Evolutionary conservation across 352 stramenopile genomes (phyloP), one percentile per base, ranked within the genome.

Genomic region (Phytophthora tentaculata): DNA sequence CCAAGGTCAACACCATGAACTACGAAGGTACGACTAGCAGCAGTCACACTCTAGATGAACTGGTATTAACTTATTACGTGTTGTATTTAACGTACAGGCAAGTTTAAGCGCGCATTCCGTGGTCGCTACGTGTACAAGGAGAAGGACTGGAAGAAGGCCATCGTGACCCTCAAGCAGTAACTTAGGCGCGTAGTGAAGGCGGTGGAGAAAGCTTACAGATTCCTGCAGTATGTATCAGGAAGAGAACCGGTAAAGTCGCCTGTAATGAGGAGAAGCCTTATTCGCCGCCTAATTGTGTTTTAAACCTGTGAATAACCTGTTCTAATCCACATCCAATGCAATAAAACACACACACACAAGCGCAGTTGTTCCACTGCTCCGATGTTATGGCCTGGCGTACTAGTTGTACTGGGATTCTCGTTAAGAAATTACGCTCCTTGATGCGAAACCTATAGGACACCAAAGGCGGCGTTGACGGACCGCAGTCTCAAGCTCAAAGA

Each of bases 1-100:
- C 87, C 64, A 98, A 98, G 71, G 91, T 98, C 56, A 96, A 95
- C 71, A 98, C 93, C 20, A 95, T 96, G 83, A 98, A 98, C 86
- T 98, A 97, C 77, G 79, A 97, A 73, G 95, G 92, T 89, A 73
- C 24, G 56, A 56, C 44, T 77, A 43, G 29, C 54, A 37, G 23
- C 16, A 29, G n/a, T n/a, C n/a, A n/a, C n/a, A n/a, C n/a, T n/a
- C n/a, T n/a, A n/a, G n/a, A n/a, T n/a, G n/a, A n/a, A n/a, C n/a
- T n/a, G n/a, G n/a, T n/a, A n/a, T n/a, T n/a, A n/a, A n/a, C n/a
- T n/a, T n/a, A n/a, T n/a, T n/a, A n/a, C n/a, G n/a, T n/a, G n/a
- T n/a, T n/a, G n/a, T n/a, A n/a, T n/a, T n/a, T n/a, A n/a, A 35
- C 12, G 22, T n/a, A 39, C 61, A 91, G 89, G 90, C 73, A 96